These are phyloP conservation scores for Mycena polygramma DNA, from an alignment of 768 basidiomycete species.

Conservation along the genomic window DNA sequence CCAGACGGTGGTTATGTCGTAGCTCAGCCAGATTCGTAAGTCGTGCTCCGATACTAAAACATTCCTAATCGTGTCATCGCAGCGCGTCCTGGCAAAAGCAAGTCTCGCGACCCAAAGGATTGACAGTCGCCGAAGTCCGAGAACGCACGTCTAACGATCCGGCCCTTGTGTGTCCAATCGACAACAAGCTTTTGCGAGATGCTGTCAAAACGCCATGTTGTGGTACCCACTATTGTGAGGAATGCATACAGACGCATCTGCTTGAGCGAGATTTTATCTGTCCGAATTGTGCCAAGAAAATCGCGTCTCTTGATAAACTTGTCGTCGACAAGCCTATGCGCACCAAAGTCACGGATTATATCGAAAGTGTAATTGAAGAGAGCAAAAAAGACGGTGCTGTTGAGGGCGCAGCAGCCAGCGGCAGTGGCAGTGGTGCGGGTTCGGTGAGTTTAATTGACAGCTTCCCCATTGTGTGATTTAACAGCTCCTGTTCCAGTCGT, in stretches of 20 bases:
- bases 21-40: conserved; percentile 95
- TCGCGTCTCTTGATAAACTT: conserved; percentile 91
- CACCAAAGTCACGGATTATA: conserved; percentile 83
- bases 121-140: conserved; percentile 91
- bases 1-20: conserved; percentile 98
- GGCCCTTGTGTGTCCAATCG: conserved; percentile 88
- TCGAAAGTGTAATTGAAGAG: conserved; percentile 84
- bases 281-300: conserved; percentile 89
- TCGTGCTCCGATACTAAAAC: conserved; percentile 35
- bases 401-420: conserved; percentile 45
- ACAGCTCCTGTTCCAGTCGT: conserved; percentile 31
- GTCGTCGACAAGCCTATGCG: conserved; percentile 84
- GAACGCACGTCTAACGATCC: conserved; percentile 86
- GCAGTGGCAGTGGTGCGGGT: conserved; percentile 43
- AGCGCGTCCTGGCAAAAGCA: conserved; percentile 98
- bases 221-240: conserved; percentile 92
- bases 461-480: neutral
- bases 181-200: conserved; percentile 93
- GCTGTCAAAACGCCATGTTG: conserved; percentile 98
- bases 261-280: conserved; percentile 96
- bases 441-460: conserved; percentile 50
- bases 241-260: conserved; percentile 95
- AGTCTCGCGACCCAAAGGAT: conserved; percentile 79
- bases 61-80: conserved; percentile 4
- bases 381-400: conserved; percentile 75